Evolutionary conservation across 176 grass and related monocot species (phyloP).

Genomic region (Bolboschoenus planiculmis): DNA sequence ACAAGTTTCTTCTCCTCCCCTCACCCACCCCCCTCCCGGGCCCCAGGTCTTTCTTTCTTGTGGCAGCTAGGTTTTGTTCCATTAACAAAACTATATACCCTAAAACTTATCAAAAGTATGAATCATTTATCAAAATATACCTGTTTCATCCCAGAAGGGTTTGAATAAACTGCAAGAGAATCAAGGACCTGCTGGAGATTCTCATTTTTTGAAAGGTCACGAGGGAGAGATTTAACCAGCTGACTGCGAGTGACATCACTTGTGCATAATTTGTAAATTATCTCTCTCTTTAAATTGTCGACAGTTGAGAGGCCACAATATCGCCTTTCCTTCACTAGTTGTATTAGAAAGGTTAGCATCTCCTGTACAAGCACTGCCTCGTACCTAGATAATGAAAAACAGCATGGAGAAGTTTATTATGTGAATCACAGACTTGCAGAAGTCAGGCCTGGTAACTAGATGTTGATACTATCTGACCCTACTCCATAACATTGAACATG

Average conservation of each 20-base stretch:
- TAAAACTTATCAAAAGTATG: background rate
- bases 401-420: background rate
- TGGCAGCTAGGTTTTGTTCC: background rate
- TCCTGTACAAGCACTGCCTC: constrained; percentile 85
- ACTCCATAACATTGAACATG: background rate
- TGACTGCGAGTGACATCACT: constrained; percentile 92
- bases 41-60: background rate
- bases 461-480: background rate
- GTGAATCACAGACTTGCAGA: background rate
- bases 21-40: background rate
- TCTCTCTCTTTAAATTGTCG: constrained; percentile 86
- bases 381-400: constrained; percentile 47
- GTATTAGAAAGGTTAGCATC: constrained; percentile 89
- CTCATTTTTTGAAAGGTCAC: constrained; percentile 58
- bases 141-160: constrained; percentile 99
- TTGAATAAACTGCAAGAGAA: constrained; percentile 78
- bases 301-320: constrained; percentile 84
- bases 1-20: background rate
- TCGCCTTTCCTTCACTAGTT: constrained; percentile 85
- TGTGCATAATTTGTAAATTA: constrained; percentile 73
- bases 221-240: constrained; percentile 81
- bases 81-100: background rate
- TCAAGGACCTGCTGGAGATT: constrained; percentile 86
- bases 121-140: constrained; percentile 29
- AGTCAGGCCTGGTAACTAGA: background rate